Conservation (phyloP, 352 stramenopile species). For the Pythium angustatum region DNA sequence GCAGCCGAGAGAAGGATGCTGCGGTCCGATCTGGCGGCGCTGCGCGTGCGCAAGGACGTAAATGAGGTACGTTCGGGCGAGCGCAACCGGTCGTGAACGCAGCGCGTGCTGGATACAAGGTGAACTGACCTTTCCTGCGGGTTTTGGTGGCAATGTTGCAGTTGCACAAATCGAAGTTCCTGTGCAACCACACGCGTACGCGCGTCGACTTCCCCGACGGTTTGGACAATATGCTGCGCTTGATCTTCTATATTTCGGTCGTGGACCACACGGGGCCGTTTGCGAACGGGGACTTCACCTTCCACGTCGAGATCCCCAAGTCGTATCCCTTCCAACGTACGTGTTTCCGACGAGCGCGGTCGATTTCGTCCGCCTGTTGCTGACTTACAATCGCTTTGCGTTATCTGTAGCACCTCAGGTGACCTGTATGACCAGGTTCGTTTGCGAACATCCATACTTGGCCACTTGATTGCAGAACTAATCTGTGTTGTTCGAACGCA, state of each 20-base stretch:
- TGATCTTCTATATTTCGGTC: slow-evolving; percentile 84
- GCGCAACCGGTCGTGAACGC: no score
- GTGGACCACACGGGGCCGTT: slow-evolving; percentile 71
- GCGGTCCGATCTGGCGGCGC: slow-evolving; percentile 72
- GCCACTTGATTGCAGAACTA: no score
- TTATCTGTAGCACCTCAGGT: slow-evolving; percentile 60
- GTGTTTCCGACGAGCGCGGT: slow-evolving; percentile 11
- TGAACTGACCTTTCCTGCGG: no score
- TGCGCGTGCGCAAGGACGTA: slow-evolving; percentile 85
- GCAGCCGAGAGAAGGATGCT: slow-evolving; percentile 43
- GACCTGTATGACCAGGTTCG: slow-evolving; percentile 66
- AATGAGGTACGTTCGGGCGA: slow-evolving; percentile 80
- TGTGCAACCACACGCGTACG: slow-evolving; percentile 72
- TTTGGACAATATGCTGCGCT: slow-evolving; percentile 72
- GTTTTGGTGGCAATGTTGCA: slow-evolving; percentile 31
- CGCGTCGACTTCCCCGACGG: slow-evolving; percentile 85
- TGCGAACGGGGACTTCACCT: slow-evolving; percentile 84
- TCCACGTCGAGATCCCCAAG: slow-evolving; percentile 86
- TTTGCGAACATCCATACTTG: not conserved
- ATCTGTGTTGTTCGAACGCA: no score
- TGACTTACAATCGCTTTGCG: no score
- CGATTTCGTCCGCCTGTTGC: slow-evolving; percentile 1
- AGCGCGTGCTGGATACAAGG: no score
- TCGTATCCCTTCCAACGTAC: slow-evolving; percentile 86
- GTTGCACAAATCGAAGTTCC: slow-evolving; percentile 83